Conservation (phyloP, 495 filamentous ascomycete genomes). For the Tuber melanosporum region DNA sequence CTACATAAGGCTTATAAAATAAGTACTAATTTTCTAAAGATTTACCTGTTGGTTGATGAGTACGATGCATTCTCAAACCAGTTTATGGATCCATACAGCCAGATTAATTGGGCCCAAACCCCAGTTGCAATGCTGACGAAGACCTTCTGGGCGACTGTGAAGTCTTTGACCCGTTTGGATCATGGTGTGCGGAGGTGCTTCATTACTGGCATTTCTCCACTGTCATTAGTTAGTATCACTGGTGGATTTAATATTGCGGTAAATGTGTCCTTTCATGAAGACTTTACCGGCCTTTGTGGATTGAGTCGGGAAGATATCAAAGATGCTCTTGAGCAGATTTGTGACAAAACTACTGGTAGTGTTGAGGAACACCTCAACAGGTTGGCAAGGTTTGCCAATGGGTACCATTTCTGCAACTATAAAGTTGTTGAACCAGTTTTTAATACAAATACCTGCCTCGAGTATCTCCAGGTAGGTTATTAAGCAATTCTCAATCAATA, state of each 20-base stretch:
- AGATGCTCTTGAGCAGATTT: neutral
- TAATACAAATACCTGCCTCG: conserved; percentile 5
- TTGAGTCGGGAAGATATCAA: conserved; percentile 3
- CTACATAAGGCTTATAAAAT: no score
- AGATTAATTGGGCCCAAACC: neutral
- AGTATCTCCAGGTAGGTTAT: conserved; percentile 6
- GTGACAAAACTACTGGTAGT: neutral
- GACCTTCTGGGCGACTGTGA: conserved; percentile 9
- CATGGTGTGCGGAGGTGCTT: conserved; percentile 10
- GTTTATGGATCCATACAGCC: neutral
- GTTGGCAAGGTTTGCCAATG: neutral
- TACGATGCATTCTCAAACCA: conserved; percentile 9
- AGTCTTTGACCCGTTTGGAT: neutral
- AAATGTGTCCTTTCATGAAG: neutral
- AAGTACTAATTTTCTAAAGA: neutral
- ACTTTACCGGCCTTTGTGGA: conserved; percentile 8
- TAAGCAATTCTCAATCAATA: no score
- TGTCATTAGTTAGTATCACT: neutral
- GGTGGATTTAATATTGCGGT: conserved; percentile 2
- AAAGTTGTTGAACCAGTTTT: neutral
- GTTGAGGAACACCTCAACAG: neutral
- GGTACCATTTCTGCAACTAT: neutral
- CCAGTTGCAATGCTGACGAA: neutral
- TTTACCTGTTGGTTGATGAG: conserved; percentile 11
- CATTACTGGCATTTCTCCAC: conserved; percentile 10